A percentile compares a stretch with the other conserved stretches of the same genome.
phyloP scores from a whole-genome alignment of 495 filamentous ascomycete genomes.

The Articulospora tetracladia region DNA sequence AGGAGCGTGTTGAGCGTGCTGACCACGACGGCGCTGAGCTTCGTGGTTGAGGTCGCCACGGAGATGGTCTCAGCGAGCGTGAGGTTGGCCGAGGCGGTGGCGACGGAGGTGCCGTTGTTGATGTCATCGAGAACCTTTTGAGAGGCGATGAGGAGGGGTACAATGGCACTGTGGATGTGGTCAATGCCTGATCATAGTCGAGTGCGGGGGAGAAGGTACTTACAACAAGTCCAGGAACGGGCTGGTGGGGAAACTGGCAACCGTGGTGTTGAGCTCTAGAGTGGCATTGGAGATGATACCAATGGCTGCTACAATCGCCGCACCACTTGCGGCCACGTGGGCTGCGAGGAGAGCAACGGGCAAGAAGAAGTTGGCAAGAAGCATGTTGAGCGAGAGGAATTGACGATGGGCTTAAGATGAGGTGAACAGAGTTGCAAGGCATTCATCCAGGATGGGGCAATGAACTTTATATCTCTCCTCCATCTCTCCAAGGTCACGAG shows the following conservation, averaged over 20 bases:
- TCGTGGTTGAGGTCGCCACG: constrained; percentile 24
- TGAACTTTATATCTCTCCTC: too few relatives aligned
- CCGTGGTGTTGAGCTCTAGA: constrained; percentile 25
- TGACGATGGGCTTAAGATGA: constrained; percentile 60
- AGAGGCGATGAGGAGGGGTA: background rate
- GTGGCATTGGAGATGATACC: constrained; percentile 25
- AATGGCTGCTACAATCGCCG: constrained; percentile 29
- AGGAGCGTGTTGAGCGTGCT: constrained; percentile 26
- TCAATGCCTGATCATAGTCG: background rate
- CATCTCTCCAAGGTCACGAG: constrained; percentile 30
- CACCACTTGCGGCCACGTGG: constrained; percentile 23
- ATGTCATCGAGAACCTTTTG: constrained; percentile 25
- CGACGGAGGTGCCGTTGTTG: constrained; percentile 27
- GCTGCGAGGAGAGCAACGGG: constrained; percentile 12
- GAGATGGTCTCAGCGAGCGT: constrained; percentile 23
- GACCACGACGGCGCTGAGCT: constrained; percentile 26
- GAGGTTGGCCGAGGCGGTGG: constrained; percentile 22
- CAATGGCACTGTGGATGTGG: background rate
- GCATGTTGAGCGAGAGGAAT: constrained; percentile 57
- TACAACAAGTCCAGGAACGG: constrained; percentile 16
- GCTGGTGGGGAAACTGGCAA: constrained; percentile 26
- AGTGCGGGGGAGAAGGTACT: background rate
- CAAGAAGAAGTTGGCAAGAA: constrained; percentile 37
- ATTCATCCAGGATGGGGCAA: too few relatives aligned
- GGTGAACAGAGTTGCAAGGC: too few relatives aligned